These are phyloP conservation scores for Hemisphaericaspora xylofermentans DNA, from an alignment of 1,139 yeast species.

Conservation along the genomic window DNA sequence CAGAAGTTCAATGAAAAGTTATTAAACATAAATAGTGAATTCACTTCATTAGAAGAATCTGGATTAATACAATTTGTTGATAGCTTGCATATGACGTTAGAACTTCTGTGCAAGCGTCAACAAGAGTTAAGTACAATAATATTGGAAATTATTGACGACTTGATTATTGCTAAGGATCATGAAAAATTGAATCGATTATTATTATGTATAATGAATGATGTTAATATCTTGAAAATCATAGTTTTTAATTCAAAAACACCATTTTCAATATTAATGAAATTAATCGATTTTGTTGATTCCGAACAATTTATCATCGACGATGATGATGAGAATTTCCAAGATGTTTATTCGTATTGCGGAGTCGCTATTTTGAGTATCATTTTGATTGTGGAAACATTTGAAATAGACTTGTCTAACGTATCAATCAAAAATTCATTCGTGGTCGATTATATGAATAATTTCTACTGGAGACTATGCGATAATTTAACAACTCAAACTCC, in stretches of 20 bases:
- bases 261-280: constrained; percentile 20
- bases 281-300: constrained; percentile 35
- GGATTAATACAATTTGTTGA: constrained; percentile 43
- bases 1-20: constrained; percentile 32
- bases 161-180: constrained; percentile 38
- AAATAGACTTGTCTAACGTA: constrained; percentile 32
- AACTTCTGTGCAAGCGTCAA: constrained; percentile 40
- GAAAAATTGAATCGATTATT: constrained; percentile 51
- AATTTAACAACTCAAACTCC: constrained; percentile 25
- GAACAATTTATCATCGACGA: constrained; percentile 38
- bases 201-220: constrained; percentile 42
- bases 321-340: constrained; percentile 63
- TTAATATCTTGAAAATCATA: constrained; percentile 42
- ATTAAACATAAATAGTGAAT: constrained; percentile 51
- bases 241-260: constrained; percentile 31
- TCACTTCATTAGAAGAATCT: constrained; percentile 53
- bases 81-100: constrained; percentile 27
- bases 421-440: constrained; percentile 32
- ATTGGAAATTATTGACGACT: constrained; percentile 32
- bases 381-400: constrained; percentile 44
- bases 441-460: constrained; percentile 34
- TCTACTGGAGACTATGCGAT: constrained; percentile 33
- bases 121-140: constrained; percentile 37
- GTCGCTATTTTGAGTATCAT: constrained; percentile 51
- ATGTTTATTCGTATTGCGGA: constrained; percentile 68